phyloP scores from a whole-genome alignment of 306 rosid species.

The Ochetophila trinervis region DNA sequence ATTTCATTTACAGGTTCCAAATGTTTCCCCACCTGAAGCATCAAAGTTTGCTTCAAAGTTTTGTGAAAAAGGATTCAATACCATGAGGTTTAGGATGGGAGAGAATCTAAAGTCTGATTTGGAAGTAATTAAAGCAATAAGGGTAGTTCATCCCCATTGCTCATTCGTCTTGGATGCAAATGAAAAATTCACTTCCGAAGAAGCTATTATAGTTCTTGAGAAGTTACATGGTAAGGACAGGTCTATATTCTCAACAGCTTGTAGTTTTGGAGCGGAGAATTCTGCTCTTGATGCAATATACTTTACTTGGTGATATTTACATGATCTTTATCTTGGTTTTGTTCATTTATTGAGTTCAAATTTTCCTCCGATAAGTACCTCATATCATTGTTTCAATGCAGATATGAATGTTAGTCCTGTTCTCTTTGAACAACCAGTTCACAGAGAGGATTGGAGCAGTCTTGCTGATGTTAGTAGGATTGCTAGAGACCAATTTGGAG shows the following conservation, averaged over 20 bases:
- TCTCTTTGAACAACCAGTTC: conserved; percentile 30
- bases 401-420: conserved; percentile 21
- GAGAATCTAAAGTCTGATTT: conserved; percentile 9
- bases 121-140: conserved; percentile 21
- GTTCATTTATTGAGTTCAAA: too few species aligned
- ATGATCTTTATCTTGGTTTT: neutral
- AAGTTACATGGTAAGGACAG: conserved; percentile 15
- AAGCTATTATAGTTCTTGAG: conserved; percentile 21
- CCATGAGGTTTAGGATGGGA: conserved; percentile 19
- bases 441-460: conserved; percentile 26
- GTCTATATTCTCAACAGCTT: neutral
- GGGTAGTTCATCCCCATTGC: conserved; percentile 19
- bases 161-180: conserved; percentile 23
- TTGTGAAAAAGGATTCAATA: conserved; percentile 11
- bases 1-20: conserved; percentile 11
- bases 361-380: neutral
- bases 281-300: neutral
- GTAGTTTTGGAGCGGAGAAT: neutral
- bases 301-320: neutral
- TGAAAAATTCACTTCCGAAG: conserved; percentile 14
- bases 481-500: conserved; percentile 21
- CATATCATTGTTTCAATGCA: conserved; percentile 3
- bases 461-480: conserved; percentile 10
- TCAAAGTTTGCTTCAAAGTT: conserved; percentile 16
- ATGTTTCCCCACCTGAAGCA: conserved; percentile 12